Percentiles rank a stretch among this genome's conserved stretches.
Conservation (phyloP, 768 basidiomycete species). For the Tremella fuciformis region DNA sequence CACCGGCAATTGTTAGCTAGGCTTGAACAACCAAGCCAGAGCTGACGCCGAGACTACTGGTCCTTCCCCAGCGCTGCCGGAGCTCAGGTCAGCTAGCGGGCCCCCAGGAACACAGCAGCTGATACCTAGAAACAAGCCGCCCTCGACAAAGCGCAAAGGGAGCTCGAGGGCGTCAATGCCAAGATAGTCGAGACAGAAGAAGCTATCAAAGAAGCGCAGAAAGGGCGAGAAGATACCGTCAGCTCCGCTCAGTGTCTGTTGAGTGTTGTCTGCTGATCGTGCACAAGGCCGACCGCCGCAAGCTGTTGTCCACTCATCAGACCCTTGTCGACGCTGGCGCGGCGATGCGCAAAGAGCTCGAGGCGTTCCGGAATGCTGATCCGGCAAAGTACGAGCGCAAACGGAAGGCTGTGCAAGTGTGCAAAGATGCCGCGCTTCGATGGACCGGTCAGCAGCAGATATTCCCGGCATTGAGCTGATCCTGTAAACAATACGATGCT, state of each 20-base stretch:
- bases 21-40: too few relatives aligned
- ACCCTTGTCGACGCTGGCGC: neutral
- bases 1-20: slow-evolving; percentile 77
- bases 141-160: slow-evolving; percentile 39
- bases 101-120: neutral
- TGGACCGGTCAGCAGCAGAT: slow-evolving; percentile 74
- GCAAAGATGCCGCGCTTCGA: slow-evolving; percentile 75
- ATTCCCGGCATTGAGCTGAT: slow-evolving; percentile 1
- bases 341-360: slow-evolving; percentile 65
- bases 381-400: slow-evolving; percentile 76
- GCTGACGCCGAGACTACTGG: slow-evolving; percentile 75
- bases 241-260: slow-evolving; percentile 49
- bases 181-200: slow-evolving; percentile 28
- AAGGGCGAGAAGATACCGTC: slow-evolving; percentile 54
- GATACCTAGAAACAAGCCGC: slow-evolving; percentile 40
- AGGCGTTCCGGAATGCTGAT: slow-evolving; percentile 77
- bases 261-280: neutral
- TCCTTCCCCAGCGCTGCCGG: slow-evolving; percentile 89
- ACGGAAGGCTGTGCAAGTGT: slow-evolving; percentile 67
- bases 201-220: slow-evolving; percentile 65
- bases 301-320: slow-evolving; percentile 56
- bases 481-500: slow-evolving; percentile 33
- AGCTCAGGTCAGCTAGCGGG: slow-evolving; percentile 58
- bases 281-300: slow-evolving; percentile 60
- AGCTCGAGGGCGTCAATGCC: slow-evolving; percentile 31